phyloP scores from a whole-genome alignment of 2,329 filamentous ascomycete genomes.

The Talaromyces piceae region DNA sequence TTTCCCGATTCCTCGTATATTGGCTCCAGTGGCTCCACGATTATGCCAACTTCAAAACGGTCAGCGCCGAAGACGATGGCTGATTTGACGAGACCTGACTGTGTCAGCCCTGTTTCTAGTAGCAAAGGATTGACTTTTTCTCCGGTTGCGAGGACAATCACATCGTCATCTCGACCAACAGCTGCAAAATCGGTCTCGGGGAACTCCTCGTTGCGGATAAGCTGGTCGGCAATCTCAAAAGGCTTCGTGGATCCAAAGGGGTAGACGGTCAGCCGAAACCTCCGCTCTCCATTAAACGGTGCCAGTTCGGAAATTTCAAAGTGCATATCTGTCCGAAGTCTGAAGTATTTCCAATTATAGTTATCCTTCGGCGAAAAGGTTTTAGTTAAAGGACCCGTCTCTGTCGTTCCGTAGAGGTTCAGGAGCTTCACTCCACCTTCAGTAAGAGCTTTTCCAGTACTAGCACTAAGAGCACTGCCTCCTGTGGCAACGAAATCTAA shows the following conservation, averaged over 20 bases:
- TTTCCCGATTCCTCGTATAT: not conserved
- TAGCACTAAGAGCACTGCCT: not conserved
- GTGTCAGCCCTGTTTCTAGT: not conserved
- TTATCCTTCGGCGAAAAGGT: not conserved
- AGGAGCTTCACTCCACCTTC: constrained; percentile 4
- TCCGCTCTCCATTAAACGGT: not conserved
- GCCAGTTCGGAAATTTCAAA: constrained; percentile 2
- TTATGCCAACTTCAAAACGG: constrained; percentile 3
- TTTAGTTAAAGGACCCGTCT: constrained; percentile 3
- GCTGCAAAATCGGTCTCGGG: constrained; percentile 2
- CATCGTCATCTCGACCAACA: constrained; percentile 4
- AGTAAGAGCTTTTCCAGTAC: not conserved
- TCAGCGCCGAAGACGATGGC: constrained; percentile 2
- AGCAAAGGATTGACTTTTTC: constrained; percentile 2
- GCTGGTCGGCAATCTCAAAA: constrained; percentile 2
- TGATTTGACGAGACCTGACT: not conserved
- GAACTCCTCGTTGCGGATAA: not conserved
- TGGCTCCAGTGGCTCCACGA: not conserved
- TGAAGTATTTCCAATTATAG: constrained; percentile 6
- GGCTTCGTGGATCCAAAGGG: constrained; percentile 1
- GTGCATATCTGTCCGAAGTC: constrained; percentile 1
- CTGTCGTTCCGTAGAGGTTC: constrained; percentile 5
- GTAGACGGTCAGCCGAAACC: not conserved
- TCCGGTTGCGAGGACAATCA: constrained; percentile 1
- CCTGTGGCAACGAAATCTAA: constrained; percentile 5